Conservation (phyloP, 371 early-diverging fungal species). For the Smittium mucronatum region DNA sequence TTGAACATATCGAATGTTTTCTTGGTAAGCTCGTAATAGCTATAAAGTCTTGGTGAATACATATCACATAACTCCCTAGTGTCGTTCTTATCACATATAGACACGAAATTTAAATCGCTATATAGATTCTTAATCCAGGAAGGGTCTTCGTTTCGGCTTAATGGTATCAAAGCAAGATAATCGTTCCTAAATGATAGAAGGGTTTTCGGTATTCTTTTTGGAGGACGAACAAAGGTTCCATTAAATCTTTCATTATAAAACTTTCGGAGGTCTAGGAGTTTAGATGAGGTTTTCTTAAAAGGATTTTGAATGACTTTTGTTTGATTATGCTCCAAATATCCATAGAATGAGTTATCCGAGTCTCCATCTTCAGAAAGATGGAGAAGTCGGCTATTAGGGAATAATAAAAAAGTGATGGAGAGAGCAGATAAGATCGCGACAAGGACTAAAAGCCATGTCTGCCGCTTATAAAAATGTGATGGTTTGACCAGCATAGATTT, state of each 20-base stretch:
- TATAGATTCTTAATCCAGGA: background rate
- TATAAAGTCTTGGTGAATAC: background rate
- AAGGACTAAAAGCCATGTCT: too few species aligned
- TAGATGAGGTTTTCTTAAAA: background rate
- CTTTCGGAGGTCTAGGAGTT: background rate
- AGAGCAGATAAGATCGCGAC: too few species aligned
- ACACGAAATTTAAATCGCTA: background rate
- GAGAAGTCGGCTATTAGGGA: too few species aligned
- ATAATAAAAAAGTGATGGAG: too few species aligned
- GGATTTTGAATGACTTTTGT: background rate
- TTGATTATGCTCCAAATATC: too few species aligned
- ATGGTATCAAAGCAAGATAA: background rate
- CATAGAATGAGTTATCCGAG: too few species aligned
- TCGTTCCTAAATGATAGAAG: background rate
- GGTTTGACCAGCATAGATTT: too few species aligned
- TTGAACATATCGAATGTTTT: constrained; percentile 6
- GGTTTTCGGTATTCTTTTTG: background rate
- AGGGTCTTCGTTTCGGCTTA: background rate
- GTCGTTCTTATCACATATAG: constrained; percentile 1
- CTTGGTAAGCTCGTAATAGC: background rate
- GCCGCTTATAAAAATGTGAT: too few species aligned
- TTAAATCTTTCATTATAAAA: background rate
- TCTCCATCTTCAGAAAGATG: too few species aligned
- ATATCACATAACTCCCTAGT: background rate
- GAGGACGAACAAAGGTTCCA: background rate